Conservation (phyloP, 345 rosid genomes). For the Camelina hispida region DNA sequence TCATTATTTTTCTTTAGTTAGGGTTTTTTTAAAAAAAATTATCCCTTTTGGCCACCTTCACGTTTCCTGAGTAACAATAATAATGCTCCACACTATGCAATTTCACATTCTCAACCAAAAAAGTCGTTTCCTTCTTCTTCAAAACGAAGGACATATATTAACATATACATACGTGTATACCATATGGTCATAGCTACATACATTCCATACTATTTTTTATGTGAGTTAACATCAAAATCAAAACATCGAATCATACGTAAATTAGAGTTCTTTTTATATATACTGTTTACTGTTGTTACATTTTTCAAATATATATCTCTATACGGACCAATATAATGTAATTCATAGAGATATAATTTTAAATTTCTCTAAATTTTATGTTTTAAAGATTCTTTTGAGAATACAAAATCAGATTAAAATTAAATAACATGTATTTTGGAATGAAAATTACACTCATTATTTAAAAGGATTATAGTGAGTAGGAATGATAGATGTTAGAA, state of each 20-base stretch:
- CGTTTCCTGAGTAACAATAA: conserved; percentile 47
- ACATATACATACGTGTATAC: conserved; percentile 6
- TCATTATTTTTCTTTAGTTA: conserved; percentile 40
- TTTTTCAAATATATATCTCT: no score
- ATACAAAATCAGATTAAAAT: no score
- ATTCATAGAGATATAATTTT: no score
- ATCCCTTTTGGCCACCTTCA: conserved; percentile 43
- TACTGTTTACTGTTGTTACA: not conserved
- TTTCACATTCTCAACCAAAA: conserved; percentile 40
- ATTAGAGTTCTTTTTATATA: not conserved
- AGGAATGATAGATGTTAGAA: not conserved
- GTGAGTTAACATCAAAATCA: conserved; percentile 1
- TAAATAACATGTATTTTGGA: not conserved
- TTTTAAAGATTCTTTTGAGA: no score
- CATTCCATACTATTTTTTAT: not conserved
- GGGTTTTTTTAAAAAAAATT: conserved; percentile 23
- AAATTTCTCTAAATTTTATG: no score
- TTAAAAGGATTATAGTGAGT: no score
- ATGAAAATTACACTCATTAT: not conserved
- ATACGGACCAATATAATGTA: no score
- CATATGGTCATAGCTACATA: not conserved
- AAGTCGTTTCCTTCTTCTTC: conserved; percentile 41
- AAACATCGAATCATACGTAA: not conserved
- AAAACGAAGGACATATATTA: conserved; percentile 41
- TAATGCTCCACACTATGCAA: conserved; percentile 42